Evolutionary conservation across 768 basidiomycete genomes (phyloP).

Genomic region (Glaciozyma antarctica): DNA sequence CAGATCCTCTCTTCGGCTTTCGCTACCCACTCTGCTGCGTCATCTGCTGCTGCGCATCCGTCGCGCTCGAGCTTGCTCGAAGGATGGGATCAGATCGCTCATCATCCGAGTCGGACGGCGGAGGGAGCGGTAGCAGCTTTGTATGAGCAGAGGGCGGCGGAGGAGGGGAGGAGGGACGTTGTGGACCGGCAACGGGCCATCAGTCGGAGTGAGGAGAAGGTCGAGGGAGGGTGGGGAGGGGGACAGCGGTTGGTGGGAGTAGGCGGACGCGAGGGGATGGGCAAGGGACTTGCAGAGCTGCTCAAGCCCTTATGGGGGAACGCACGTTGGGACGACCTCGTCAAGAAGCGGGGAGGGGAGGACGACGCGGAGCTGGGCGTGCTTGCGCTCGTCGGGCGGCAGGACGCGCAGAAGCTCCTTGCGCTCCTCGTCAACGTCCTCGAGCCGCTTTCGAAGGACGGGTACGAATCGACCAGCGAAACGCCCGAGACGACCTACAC

Average conservation of each 20-base stretch:
- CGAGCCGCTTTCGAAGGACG: neutral
- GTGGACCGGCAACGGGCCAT: neutral
- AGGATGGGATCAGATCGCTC: neutral
- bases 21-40: neutral
- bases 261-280: neutral
- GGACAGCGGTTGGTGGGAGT: neutral
- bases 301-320: neutral
- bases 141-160: constrained; percentile 8
- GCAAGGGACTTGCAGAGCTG: neutral
- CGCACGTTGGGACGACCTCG: neutral
- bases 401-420: constrained; percentile 6
- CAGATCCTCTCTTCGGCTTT: neutral
- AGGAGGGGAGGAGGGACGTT: neutral
- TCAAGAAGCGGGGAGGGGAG: neutral
- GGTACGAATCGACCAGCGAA: neutral
- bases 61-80: neutral
- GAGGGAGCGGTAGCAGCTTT: constrained; percentile 12
- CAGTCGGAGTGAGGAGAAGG: neutral
- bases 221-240: neutral
- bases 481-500: neutral
- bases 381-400: neutral
- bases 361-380: constrained; percentile 1
- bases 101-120: constrained; percentile 7
- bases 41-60: neutral
- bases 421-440: constrained; percentile 10